Conservation (phyloP, 352 stramenopile species). For the Globisporangium rhizosaccharum region DNA sequence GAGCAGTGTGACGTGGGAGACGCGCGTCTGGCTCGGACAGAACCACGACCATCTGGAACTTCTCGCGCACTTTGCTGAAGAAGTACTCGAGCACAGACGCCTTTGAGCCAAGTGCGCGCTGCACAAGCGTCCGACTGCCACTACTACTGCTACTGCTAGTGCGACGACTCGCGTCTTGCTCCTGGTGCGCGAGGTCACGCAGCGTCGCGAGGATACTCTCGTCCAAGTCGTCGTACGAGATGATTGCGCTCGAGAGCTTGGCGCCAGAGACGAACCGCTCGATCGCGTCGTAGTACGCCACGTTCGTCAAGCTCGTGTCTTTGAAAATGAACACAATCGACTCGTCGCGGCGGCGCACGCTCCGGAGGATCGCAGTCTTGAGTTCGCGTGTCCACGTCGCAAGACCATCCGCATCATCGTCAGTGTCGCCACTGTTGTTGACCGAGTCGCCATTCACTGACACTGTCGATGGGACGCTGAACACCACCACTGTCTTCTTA, state of each 20-base stretch:
- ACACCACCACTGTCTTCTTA: constrained; percentile 28
- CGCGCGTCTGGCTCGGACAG: constrained; percentile 13
- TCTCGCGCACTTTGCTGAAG: constrained; percentile 27
- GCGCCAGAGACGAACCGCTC: constrained; percentile 43
- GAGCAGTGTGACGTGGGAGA: neutral
- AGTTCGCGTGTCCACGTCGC: constrained; percentile 30
- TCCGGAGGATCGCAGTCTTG: constrained; percentile 35
- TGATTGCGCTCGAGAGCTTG: constrained; percentile 29
- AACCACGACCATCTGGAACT: constrained; percentile 53
- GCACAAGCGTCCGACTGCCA: neutral
- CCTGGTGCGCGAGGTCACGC: constrained; percentile 19
- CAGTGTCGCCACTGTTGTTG: neutral
- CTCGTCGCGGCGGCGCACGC: constrained; percentile 28
- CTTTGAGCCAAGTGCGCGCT: constrained; percentile 33
- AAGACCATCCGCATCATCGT: neutral
- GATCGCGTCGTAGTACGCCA: constrained; percentile 33
- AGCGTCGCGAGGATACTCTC: constrained; percentile 32
- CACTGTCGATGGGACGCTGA: constrained; percentile 13
- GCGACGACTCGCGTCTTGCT: constrained; percentile 5
- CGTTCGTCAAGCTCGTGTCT: constrained; percentile 24
- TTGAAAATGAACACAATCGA: constrained; percentile 57
- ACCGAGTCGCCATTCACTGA: neutral
- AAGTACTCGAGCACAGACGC: constrained; percentile 43
- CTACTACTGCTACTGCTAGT: neutral
- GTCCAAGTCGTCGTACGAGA: constrained; percentile 52